Evolutionary conservation across 2,329 filamentous ascomycete genomes (phyloP).

Genomic region (Diaporthe aspalathi): DNA sequence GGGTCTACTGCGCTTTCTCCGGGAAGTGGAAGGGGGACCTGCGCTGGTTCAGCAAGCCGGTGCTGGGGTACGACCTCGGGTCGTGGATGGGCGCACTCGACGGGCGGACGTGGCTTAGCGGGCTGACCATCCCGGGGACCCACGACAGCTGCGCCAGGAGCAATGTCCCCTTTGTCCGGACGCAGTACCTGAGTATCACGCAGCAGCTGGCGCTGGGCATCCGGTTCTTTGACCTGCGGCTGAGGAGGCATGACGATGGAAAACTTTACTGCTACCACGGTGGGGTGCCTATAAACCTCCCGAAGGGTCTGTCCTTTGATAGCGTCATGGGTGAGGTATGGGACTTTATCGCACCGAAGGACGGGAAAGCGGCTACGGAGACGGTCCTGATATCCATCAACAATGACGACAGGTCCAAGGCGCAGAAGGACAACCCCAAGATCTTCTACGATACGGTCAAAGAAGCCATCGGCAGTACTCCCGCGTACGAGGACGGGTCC

Average conservation of each 20-base stretch:
- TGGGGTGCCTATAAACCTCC: slow-evolving; percentile 76
- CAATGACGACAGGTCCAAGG: slow-evolving; percentile 72
- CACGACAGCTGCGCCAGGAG: slow-evolving; percentile 69
- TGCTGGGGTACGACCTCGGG: slow-evolving; percentile 52
- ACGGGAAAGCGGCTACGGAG: slow-evolving; percentile 62
- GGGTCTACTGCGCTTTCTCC: slow-evolving; percentile 38
- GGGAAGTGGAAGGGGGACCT: slow-evolving; percentile 46
- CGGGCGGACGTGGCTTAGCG: slow-evolving; percentile 68
- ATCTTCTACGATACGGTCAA: slow-evolving; percentile 57
- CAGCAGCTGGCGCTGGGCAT: slow-evolving; percentile 78
- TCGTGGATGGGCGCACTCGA: slow-evolving; percentile 73
- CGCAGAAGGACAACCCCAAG: slow-evolving; percentile 60
- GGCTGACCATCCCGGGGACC: slow-evolving; percentile 77
- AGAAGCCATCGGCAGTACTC: slow-evolving; percentile 64
- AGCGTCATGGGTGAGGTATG: slow-evolving; percentile 69
- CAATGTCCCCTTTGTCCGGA: slow-evolving; percentile 72
- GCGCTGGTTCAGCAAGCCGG: slow-evolving; percentile 50
- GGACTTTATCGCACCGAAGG: slow-evolving; percentile 66
- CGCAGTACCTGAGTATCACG: slow-evolving; percentile 71
- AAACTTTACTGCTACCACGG: slow-evolving; percentile 77
- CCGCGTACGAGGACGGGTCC: slow-evolving; percentile 44
- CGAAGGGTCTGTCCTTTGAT: slow-evolving; percentile 70
- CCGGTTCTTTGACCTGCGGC: slow-evolving; percentile 78
- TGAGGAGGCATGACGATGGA: slow-evolving; percentile 48
- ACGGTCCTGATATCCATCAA: slow-evolving; percentile 76